phyloP scores from a whole-genome alignment of 2,329 filamentous ascomycete species.

The Venturia oleaginea region DNA sequence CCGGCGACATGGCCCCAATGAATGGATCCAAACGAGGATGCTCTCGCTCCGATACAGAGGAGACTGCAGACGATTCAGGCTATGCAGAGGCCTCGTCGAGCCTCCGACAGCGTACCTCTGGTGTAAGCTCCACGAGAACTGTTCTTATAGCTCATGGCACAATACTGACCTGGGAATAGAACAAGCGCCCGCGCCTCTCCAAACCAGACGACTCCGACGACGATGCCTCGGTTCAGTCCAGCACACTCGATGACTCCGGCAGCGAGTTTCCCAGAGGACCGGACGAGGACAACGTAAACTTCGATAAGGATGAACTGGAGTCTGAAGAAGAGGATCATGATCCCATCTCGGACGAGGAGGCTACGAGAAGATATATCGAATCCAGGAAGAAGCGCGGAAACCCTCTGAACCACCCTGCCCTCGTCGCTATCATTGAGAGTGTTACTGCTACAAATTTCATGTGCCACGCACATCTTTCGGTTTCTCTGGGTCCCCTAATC shows the following conservation, averaged over 20 bases:
- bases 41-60: neutral
- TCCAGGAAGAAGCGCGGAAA: neutral
- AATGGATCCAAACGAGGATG: slow-evolving; percentile 3
- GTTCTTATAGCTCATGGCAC: too few relatives aligned
- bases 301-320: neutral
- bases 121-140: neutral
- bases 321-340: slow-evolving; percentile 2
- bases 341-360: slow-evolving; percentile 1
- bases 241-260: neutral
- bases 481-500: slow-evolving; percentile 83
- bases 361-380: neutral
- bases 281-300: neutral
- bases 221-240: neutral
- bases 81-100: neutral
- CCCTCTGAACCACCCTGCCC: slow-evolving; percentile 36
- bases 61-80: neutral
- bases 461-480: slow-evolving; percentile 77
- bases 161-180: neutral
- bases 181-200: slow-evolving; percentile 1
- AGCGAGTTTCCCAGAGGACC: neutral
- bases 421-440: slow-evolving; percentile 79
- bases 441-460: slow-evolving; percentile 91
- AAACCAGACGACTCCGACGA: neutral
- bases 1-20: slow-evolving; percentile 2
- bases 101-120: slow-evolving; percentile 2